Conservation (phyloP, 2,329 filamentous ascomycete genomes). For the Colletotrichum sp. region DNA sequence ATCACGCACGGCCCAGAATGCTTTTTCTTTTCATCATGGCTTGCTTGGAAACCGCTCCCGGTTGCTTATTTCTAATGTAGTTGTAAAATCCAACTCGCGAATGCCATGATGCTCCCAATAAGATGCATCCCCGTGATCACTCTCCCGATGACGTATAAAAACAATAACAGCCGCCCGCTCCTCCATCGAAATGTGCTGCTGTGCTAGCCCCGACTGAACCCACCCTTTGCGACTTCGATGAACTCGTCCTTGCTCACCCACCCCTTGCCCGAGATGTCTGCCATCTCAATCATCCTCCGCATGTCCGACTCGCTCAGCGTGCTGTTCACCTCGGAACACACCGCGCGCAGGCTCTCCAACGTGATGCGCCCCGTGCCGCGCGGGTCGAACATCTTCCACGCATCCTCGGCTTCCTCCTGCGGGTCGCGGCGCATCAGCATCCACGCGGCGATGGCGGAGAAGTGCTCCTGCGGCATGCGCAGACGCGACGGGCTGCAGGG, state of each 20-base stretch:
- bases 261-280: conserved; percentile 92
- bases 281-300: conserved; percentile 95
- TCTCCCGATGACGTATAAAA: not conserved
- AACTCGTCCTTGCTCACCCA: conserved; percentile 75
- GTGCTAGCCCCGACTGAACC: conserved; percentile 6
- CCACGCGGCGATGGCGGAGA: conserved; percentile 78
- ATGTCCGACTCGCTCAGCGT: conserved; percentile 93
- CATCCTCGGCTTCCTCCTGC: conserved; percentile 86
- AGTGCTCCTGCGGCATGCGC: conserved; percentile 73
- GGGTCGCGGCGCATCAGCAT: conserved; percentile 85
- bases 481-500: conserved; percentile 69
- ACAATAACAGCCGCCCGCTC: not conserved
- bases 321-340: conserved; percentile 84
- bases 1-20: not conserved
- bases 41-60: not conserved
- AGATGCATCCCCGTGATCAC: not conserved
- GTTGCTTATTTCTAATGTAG: not conserved
- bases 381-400: conserved; percentile 92
- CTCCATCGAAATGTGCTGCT: not conserved
- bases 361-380: conserved; percentile 92
- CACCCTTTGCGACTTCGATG: conserved; percentile 54
- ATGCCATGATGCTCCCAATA: not conserved
- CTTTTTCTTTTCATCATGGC: not conserved
- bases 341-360: conserved; percentile 83
- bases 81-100: not conserved